These are phyloP conservation scores for Zymoseptoria ardabiliae DNA, from an alignment of 2,329 filamentous ascomycete species.

Conservation along the genomic window DNA sequence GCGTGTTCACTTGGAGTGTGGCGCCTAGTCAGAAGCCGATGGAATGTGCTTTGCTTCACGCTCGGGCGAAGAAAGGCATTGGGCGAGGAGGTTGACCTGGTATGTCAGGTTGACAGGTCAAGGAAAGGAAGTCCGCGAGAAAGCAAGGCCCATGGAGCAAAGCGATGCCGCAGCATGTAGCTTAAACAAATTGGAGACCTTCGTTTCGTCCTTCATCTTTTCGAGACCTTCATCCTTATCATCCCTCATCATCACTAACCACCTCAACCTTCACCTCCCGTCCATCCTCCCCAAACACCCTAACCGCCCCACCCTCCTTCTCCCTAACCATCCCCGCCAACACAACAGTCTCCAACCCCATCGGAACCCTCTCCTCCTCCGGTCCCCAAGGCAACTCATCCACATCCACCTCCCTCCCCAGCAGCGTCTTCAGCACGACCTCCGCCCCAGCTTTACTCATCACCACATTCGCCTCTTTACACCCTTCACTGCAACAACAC, in stretches of 20 bases:
- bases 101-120: too few species aligned
- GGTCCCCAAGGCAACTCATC: constrained; percentile 81
- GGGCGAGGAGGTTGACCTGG: too few species aligned
- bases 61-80: too few species aligned
- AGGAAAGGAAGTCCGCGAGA: too few species aligned
- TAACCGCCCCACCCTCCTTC: constrained; percentile 24
- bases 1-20: too few species aligned
- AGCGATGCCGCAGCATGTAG: too few species aligned
- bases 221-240: too few species aligned
- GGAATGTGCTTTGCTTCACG: too few species aligned
- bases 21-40: too few species aligned
- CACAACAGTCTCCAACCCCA: constrained; percentile 75
- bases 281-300: constrained; percentile 6
- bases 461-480: constrained; percentile 79
- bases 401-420: constrained; percentile 72
- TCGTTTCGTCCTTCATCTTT: too few species aligned
- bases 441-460: constrained; percentile 86
- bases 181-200: too few species aligned
- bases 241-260: neutral
- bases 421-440: constrained; percentile 69
- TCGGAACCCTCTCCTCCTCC: constrained; percentile 58
- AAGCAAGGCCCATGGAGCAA: too few species aligned
- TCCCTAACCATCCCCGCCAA: constrained; percentile 58
- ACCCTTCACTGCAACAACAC: constrained; percentile 78
- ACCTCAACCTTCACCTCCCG: neutral